These are phyloP conservation scores for Rhynchospora tenuis DNA, from an alignment of 176 grass and related monocot genomes.

Conservation along the genomic window DNA sequence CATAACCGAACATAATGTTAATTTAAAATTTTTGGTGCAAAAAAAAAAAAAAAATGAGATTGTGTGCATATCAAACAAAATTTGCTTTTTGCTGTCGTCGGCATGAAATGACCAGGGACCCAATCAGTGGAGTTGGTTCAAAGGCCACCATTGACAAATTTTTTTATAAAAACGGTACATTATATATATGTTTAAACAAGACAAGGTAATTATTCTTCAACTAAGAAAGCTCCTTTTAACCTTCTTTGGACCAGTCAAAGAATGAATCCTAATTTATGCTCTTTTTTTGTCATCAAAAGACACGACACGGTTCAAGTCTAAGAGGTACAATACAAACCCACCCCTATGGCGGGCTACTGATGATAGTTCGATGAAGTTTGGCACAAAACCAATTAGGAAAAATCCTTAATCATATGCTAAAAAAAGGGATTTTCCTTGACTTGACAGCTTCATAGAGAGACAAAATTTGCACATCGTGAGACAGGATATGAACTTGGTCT, in stretches of 20 bases:
- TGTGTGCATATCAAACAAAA: background rate
- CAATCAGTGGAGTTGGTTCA: background rate
- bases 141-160: background rate
- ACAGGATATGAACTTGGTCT: background rate
- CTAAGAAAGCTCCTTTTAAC: background rate
- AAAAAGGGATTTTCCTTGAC: background rate
- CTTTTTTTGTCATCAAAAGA: background rate
- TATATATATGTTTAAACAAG: background rate
- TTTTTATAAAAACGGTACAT: too few species aligned
- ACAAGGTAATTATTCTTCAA: background rate
- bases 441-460: background rate
- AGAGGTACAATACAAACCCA: background rate
- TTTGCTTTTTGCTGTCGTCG: background rate
- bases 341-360: background rate
- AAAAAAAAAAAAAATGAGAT: background rate
- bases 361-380: background rate
- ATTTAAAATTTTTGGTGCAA: background rate
- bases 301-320: background rate
- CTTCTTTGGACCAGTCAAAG: background rate
- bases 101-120: background rate
- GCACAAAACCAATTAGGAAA: slow-evolving; percentile 1
- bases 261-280: background rate
- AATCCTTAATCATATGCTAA: background rate
- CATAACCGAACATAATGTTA: too few species aligned
- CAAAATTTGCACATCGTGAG: background rate